Evolutionary conservation across 2,329 filamentous ascomycete genomes (phyloP), one percentile per base, ranked within the genome.

Genomic region (Aspergillus alliaceus): DNA sequence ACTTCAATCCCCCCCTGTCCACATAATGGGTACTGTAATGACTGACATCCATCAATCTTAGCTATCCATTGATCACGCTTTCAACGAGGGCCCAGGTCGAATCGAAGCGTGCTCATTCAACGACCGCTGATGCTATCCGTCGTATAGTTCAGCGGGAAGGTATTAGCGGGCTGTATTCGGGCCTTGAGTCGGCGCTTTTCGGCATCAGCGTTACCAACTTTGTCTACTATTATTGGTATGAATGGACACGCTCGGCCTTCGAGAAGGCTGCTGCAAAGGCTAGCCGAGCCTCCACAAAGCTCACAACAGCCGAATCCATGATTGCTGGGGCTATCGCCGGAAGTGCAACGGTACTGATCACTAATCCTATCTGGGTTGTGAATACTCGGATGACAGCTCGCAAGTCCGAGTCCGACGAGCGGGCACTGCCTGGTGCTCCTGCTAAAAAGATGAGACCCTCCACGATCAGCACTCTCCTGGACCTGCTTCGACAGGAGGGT

Each of bases 141-240:
- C 86, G 87, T 68, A 98, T 99, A 72, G 84, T 99, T 62, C 89
- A 93, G 66, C 90, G 95, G 66, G 95, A 99, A 78, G 95, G 95
- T 68, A 80, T 97, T 56, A 80, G 85, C 2, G 95, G 95, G 31
- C 86, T 99, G 34, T 99, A 98, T 74, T 88, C 95, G 6, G 95
- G 95, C 40, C 86, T 99, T 58, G 91, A 96, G 75, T 96, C 90
- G 61, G 95, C 95, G 51, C 83, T 99, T 46, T 97, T 99, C 76
- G 95, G 95, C 74, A 98, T 99, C 80, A 95, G 90, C 76, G 88
- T 99, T 66, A 99, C 95, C 68, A 99, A 99, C 82, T 99, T 99
- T 74, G 93, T 99, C 48, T 99, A 99, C 83, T 99, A 99, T 80
- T 99, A 98, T 83, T 99, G 86, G 93, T 99, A 98, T 78, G 95